Conservation (phyloP, 345 rosid species). For the Pistacia integerrima region DNA sequence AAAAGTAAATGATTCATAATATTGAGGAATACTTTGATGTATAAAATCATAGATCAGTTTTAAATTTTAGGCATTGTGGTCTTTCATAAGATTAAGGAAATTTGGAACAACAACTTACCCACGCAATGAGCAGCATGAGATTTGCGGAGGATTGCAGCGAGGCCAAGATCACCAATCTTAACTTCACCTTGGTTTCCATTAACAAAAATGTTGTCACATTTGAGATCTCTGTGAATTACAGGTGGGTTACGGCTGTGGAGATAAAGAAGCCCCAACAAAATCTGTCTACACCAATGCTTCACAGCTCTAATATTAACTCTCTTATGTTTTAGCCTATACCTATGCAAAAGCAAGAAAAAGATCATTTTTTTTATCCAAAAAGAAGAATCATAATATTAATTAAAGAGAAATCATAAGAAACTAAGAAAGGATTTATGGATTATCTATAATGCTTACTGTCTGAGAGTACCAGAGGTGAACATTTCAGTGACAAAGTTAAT, state of each 20-base stretch:
- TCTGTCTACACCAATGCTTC: conserved; percentile 98
- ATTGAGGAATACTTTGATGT: not conserved
- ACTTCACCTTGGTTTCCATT: conserved; percentile 99
- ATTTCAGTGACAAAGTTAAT: conserved; percentile 96
- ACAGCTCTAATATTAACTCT: conserved; percentile 89
- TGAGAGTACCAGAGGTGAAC: conserved; percentile 96
- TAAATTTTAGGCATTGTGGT: not conserved
- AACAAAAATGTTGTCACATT: conserved; percentile 95
- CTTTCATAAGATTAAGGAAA: not conserved
- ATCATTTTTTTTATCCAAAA: not conserved
- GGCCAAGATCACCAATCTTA: conserved; percentile 98
- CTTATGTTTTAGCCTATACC: conserved; percentile 83
- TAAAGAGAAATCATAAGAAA: not conserved
- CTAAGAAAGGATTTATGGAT: not conserved
- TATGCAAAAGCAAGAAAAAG: conserved; percentile 20
- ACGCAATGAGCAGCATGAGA: conserved; percentile 92
- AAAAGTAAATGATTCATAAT: not conserved
- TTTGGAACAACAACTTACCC: conserved; percentile 47
- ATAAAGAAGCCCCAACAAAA: conserved; percentile 77
- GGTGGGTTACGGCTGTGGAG: conserved; percentile 89
- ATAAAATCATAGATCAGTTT: not conserved
- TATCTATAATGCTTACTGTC: conserved; percentile 61
- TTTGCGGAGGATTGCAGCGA: conserved; percentile 90
- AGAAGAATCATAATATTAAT: not conserved
- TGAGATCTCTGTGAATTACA: conserved; percentile 95